A percentile compares a stretch with the other conserved stretches of the same genome.
phyloP scores from a whole-genome alignment of 306 rosid genomes.

The Vachellia pachyceras region DNA sequence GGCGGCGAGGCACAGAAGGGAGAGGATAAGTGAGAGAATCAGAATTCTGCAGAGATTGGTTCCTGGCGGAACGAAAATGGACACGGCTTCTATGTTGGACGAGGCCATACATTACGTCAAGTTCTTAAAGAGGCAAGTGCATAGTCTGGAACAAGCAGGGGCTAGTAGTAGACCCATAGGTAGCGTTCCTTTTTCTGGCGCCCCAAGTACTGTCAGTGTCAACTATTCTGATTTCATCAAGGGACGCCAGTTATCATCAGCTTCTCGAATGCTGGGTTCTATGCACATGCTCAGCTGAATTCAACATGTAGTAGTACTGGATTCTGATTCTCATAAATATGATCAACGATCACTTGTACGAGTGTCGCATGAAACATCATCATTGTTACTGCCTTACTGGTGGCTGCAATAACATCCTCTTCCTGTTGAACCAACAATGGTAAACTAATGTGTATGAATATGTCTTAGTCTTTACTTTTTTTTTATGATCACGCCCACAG shows the following conservation, averaged over 20 bases:
- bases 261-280: constrained; percentile 47
- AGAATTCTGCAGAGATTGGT: constrained; percentile 88
- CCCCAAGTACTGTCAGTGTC: constrained; percentile 35
- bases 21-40: constrained; percentile 82
- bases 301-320: background rate
- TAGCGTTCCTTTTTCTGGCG: constrained; percentile 37
- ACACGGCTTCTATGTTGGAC: constrained; percentile 93
- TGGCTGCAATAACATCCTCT: background rate
- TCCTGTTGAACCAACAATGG: background rate
- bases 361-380: background rate
- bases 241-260: constrained; percentile 50
- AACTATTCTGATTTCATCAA: constrained; percentile 53
- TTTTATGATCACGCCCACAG: background rate
- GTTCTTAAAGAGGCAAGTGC: constrained; percentile 90
- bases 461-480: background rate
- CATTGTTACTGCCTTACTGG: background rate
- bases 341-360: background rate
- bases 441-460: background rate
- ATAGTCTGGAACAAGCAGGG: constrained; percentile 70
- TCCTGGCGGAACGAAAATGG: constrained; percentile 96
- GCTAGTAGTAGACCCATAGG: constrained; percentile 31
- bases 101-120: constrained; percentile 92
- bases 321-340: background rate
- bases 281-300: constrained; percentile 61
- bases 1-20: constrained; percentile 93